Conservation (phyloP, 768 basidiomycete species). For the Mycena crocata region DNA sequence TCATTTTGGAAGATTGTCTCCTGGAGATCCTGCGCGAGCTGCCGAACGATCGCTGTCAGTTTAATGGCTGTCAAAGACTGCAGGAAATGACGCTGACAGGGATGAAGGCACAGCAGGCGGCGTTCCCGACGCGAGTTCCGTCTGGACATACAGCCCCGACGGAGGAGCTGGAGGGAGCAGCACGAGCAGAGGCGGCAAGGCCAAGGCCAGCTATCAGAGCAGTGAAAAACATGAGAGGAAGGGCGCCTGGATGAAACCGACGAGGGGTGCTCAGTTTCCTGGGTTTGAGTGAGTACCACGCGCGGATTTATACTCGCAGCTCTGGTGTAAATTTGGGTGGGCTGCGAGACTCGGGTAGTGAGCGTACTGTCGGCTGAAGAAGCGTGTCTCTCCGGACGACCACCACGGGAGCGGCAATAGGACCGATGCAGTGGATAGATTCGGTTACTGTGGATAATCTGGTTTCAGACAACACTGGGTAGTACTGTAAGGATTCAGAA, state of each 20-base stretch:
- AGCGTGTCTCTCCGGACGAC: conserved; percentile 1
- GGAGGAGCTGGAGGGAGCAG: background rate
- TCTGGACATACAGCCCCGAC: background rate
- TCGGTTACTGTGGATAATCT: background rate
- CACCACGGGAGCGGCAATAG: background rate
- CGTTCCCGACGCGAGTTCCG: conserved; percentile 7
- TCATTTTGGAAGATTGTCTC: conserved; percentile 16
- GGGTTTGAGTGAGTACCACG: background rate
- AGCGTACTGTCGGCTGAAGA: background rate
- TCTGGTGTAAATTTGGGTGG: background rate
- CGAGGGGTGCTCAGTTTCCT: background rate
- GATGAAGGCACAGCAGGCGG: conserved; percentile 13
- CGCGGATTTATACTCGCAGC: background rate
- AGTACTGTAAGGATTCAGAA: background rate
- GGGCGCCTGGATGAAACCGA: background rate
- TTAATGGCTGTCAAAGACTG: background rate
- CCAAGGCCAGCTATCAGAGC: background rate
- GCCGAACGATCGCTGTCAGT: too few relatives aligned
- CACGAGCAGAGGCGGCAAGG: background rate
- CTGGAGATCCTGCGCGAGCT: conserved; percentile 10
- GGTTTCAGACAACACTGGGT: too few relatives aligned
- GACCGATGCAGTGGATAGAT: background rate
- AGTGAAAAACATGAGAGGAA: background rate
- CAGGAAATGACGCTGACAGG: background rate
- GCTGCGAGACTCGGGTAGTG: background rate